Percentiles rank a stretch among this genome's conserved stretches.
These are phyloP conservation scores for Lasiosphaeria ovina DNA, from an alignment of 495 filamentous ascomycete species.

Conservation along the genomic window DNA sequence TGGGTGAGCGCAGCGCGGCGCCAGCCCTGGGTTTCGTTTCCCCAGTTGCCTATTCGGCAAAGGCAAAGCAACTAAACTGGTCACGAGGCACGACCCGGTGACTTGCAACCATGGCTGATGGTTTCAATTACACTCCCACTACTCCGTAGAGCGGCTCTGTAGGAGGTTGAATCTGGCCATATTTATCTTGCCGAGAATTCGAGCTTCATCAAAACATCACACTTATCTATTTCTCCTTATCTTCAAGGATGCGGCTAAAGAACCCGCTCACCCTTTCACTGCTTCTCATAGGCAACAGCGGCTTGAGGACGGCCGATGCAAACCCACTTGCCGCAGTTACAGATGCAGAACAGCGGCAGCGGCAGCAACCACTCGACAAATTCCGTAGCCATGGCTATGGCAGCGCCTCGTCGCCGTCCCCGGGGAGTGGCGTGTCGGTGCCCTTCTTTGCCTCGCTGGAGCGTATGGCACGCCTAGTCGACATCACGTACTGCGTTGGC, in stretches of 20 bases:
- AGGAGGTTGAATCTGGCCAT: background rate
- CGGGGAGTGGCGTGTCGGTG: constrained; percentile 49
- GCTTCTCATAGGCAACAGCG: background rate
- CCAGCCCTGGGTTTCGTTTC: background rate
- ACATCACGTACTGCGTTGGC: constrained; percentile 93
- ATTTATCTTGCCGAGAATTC: background rate
- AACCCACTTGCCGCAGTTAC: background rate
- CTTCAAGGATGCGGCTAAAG: background rate
- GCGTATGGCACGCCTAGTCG: constrained; percentile 81
- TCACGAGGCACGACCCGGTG: background rate
- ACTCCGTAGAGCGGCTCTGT: background rate
- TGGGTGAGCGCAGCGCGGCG: too few species aligned
- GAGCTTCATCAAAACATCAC: background rate
- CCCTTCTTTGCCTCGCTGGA: constrained; percentile 78
- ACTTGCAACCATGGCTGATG: background rate
- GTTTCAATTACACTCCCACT: background rate
- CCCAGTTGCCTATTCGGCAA: background rate
- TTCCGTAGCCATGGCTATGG: constrained; percentile 8
- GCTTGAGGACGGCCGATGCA: background rate
- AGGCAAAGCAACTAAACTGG: background rate
- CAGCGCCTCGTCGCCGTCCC: constrained; percentile 2
- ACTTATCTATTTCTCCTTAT: background rate
- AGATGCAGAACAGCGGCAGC: background rate
- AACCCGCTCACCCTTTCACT: background rate
- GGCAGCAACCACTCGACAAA: background rate